Evolutionary conservation across 371 early-diverging fungal genomes (phyloP).

Genomic region (Mortierella sp.): DNA sequence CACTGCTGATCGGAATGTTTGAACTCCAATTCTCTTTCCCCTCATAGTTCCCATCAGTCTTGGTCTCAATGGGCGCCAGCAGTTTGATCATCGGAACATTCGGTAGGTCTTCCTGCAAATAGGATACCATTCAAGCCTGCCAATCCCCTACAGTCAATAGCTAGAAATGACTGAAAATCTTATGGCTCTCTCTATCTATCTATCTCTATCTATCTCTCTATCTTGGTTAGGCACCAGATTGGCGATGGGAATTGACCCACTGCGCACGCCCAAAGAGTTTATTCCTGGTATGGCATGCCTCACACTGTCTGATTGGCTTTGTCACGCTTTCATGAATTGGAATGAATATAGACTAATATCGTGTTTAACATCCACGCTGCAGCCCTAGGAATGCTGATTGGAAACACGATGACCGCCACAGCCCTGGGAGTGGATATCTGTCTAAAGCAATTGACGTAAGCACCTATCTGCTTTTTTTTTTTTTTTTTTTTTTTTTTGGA

Average conservation of each 20-base stretch:
- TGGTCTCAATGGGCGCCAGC: conserved; percentile 42
- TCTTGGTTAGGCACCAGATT: conserved; percentile 68
- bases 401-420: conserved; percentile 86
- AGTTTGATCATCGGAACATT: conserved; percentile 66
- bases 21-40: background rate
- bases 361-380: background rate
- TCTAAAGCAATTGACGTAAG: conserved; percentile 54
- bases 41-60: conserved; percentile 4
- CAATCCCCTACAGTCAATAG: too few relatives aligned
- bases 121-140: too few relatives aligned
- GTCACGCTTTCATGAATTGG: background rate
- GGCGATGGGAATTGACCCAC: conserved; percentile 81
- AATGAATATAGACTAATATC: background rate
- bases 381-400: conserved; percentile 83
- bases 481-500: background rate
- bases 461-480: too few relatives aligned
- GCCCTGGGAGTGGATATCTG: conserved; percentile 79
- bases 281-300: conserved; percentile 71
- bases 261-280: conserved; percentile 81
- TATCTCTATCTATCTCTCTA: background rate
- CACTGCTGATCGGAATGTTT: background rate
- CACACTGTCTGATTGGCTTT: background rate
- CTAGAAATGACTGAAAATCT: conserved; percentile 11
- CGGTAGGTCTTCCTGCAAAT: conserved; percentile 41
- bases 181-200: background rate